A percentile compares a stretch with the other conserved stretches of the same genome.
Conservation (phyloP, 2,329 filamentous ascomycete species). For the Myriosclerotinia duriaeana region DNA sequence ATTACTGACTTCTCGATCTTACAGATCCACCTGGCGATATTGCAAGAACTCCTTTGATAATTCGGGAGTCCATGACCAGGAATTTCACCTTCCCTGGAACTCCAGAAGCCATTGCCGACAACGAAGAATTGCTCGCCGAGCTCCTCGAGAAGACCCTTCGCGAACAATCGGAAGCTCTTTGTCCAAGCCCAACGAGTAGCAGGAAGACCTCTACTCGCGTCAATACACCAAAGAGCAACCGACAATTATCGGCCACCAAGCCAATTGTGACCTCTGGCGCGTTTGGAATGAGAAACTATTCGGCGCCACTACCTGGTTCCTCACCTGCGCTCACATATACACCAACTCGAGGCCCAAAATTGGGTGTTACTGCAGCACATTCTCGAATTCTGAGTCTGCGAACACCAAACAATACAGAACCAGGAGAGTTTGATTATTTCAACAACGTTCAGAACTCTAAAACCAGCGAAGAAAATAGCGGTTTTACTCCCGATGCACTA, state of each 20-base stretch:
- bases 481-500: constrained; percentile 16
- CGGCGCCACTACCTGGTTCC: not conserved
- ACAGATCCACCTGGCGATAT: constrained; percentile 3
- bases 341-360: constrained; percentile 19
- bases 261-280: constrained; percentile 2
- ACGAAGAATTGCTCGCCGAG: constrained; percentile 30
- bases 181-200: constrained; percentile 25
- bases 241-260: constrained; percentile 1
- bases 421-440: constrained; percentile 7
- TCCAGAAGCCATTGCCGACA: constrained; percentile 1
- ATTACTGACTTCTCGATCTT: not conserved
- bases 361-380: constrained; percentile 4
- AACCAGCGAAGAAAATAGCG: constrained; percentile 14
- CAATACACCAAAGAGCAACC: constrained; percentile 13
- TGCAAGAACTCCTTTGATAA: constrained; percentile 5
- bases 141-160: constrained; percentile 34
- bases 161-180: constrained; percentile 32
- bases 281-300: constrained; percentile 2
- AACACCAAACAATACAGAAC: constrained; percentile 1
- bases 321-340: constrained; percentile 12
- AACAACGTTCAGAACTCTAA: not conserved
- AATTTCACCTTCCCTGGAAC: constrained; percentile 11
- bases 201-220: constrained; percentile 11
- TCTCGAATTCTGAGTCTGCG: constrained; percentile 15
- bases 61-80: constrained; percentile 10